Evolutionary conservation across 208 protist genomes (phyloP).

Genomic region (Histomonas meleagridis): DNA sequence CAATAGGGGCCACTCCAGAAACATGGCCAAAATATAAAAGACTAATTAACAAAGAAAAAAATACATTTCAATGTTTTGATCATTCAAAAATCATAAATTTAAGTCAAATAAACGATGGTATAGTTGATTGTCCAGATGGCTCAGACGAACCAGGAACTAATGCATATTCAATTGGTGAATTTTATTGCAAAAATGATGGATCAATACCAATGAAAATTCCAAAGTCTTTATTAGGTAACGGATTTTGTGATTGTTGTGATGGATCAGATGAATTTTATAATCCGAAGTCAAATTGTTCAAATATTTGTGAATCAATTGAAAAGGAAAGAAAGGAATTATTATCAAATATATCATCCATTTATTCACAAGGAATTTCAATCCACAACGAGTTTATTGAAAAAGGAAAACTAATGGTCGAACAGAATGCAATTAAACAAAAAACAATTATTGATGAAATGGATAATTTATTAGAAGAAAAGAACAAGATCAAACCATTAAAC

Average conservation of each 20-base stretch:
- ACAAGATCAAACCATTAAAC: too few species aligned
- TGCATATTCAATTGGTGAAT: not conserved
- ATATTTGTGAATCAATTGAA: not conserved
- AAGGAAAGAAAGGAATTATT: not conserved
- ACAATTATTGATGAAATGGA: too few species aligned
- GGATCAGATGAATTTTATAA: not conserved
- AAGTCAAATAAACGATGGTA: not conserved
- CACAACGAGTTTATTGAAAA: too few species aligned
- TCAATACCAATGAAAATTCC: not conserved
- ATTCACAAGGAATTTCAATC: too few species aligned
- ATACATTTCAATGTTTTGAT: not conserved
- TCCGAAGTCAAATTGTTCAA: not conserved
- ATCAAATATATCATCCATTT: too few species aligned
- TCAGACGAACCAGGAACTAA: conserved; percentile 9
- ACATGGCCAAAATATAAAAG: not conserved
- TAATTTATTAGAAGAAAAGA: too few species aligned
- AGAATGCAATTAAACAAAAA: too few species aligned
- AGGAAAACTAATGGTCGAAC: too few species aligned
- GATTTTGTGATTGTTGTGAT: conserved; percentile 30
- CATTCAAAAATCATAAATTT: not conserved
- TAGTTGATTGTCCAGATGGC: not conserved
- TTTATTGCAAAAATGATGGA: not conserved
- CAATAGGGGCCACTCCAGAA: not conserved
- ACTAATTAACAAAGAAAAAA: not conserved
- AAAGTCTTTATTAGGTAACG: not conserved